Base-by-base conservation (phyloP, 164 flowering plant genomes). In the Liriodendron chinense region DNA sequence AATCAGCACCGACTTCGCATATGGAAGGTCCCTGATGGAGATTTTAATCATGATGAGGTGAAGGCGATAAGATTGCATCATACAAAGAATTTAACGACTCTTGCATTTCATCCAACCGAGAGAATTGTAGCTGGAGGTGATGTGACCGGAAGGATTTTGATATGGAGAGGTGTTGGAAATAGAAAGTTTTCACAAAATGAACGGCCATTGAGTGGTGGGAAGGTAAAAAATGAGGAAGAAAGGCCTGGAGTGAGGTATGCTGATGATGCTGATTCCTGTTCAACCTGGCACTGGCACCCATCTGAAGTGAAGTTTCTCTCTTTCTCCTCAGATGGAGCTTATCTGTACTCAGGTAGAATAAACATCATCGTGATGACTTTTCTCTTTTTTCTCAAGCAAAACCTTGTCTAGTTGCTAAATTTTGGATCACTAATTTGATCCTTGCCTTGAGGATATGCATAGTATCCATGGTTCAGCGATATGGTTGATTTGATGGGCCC, bases 211-310 rank as follows among this genome's bases (percentile, higher is more conserved):
- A 72, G 75, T 68, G 84, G 77, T 43, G 73, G 65, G 69, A 50
- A 67, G 28, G 48, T 65, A 74, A 80, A 77, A 65, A 71, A 72
- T 74, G 86, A 79, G 49, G 96, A 96, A 81, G 95, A 89, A 64
- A 87, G 83, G 64, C 91, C 98, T 72, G 98, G 96, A 43, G 94
- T 92, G 64, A 85, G 94, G 82, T 94, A 84, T 68, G 78, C 84
- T 81, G 93, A 92, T 83, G 98, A 96, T 89, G 95, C 97, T 72
- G 97, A 94, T 57, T 91, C 94, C 63, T 94, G 99, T 81, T 76
- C 99, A 34, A 92, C 97, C 70, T 91, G 95, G 97, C 99, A 96
- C 76, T 96, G 99, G 99, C 99, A 96, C 78, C 82, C 98, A 80
- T 74, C 87, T 64, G 90, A 86, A 86, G 93, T 96, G 43, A 89